phyloP scores from a whole-genome alignment of 2,329 filamentous ascomycete species.

The Cercospora sojina region DNA sequence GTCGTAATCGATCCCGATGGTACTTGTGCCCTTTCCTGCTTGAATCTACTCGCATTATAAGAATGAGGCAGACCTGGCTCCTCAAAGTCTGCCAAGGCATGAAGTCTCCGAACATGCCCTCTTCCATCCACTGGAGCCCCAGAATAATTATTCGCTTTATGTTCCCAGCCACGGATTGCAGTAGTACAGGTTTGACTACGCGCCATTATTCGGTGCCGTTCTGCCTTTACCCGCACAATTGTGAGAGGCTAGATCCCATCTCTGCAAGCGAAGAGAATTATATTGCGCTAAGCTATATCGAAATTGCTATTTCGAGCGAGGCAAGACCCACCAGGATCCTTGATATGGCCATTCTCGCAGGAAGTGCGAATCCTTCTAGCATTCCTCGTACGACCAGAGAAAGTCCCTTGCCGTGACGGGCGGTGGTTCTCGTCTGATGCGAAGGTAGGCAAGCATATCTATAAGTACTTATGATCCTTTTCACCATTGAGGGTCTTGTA shows the following conservation, averaged over 20 bases:
- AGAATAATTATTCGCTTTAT: background rate
- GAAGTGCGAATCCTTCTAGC: constrained; percentile 4
- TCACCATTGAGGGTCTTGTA: background rate
- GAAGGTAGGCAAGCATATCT: background rate
- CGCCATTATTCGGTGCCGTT: background rate
- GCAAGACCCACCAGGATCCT: constrained; percentile 1
- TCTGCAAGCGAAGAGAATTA: constrained; percentile 10
- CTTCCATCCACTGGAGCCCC: background rate
- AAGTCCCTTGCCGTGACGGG: background rate
- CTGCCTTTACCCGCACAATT: background rate
- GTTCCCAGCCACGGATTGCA: background rate
- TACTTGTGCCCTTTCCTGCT: background rate
- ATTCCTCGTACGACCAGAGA: constrained; percentile 4
- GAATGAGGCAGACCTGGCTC: background rate
- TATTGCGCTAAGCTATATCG: constrained; percentile 3
- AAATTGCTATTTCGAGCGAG: constrained; percentile 11
- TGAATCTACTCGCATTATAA: background rate
- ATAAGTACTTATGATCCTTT: background rate
- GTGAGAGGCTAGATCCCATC: background rate
- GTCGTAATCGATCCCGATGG: background rate
- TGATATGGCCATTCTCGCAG: background rate
- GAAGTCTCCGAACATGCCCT: background rate
- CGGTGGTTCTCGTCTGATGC: background rate
- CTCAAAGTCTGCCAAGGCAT: background rate
- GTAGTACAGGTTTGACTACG: background rate